These are phyloP conservation scores for Sporisorium sorghi DNA, from an alignment of 1,284 basidiomycete species.

Conservation along the genomic window DNA sequence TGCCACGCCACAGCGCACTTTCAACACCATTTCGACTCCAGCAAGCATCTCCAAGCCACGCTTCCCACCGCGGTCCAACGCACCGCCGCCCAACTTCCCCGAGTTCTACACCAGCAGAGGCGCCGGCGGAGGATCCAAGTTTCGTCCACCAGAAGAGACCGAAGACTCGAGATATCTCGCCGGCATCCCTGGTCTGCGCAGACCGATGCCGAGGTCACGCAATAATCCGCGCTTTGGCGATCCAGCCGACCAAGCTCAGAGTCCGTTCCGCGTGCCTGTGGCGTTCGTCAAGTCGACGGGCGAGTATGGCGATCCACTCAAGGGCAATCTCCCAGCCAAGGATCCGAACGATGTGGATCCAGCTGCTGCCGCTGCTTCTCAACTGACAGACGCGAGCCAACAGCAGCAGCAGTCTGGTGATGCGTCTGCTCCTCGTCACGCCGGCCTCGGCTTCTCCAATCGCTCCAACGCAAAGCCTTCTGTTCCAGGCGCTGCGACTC, in stretches of 20 bases:
- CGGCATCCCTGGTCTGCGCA: slow-evolving; percentile 48
- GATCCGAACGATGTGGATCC: slow-evolving; percentile 11
- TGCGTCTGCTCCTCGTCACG: slow-evolving; percentile 21
- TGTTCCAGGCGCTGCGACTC: not conserved
- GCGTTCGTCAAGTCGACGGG: slow-evolving; percentile 58
- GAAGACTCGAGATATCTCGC: slow-evolving; percentile 50
- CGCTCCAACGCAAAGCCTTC: slow-evolving; percentile 14
- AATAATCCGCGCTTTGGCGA: slow-evolving; percentile 34
- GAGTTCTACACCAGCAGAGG: slow-evolving; percentile 46
- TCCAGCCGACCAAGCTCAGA: slow-evolving; percentile 30
- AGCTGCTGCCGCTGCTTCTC: slow-evolving; percentile 9
- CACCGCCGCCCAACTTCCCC: slow-evolving; percentile 34
- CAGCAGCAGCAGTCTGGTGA: slow-evolving; percentile 26
- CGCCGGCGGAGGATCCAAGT: slow-evolving; percentile 18
- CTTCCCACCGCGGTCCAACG: slow-evolving; percentile 27
- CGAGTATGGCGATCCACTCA: slow-evolving; percentile 41
- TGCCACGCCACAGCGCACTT: slow-evolving; percentile 20
- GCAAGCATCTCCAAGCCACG: slow-evolving; percentile 15
- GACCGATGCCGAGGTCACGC: slow-evolving; percentile 19
- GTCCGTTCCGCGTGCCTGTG: slow-evolving; percentile 46
- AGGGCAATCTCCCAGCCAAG: slow-evolving; percentile 27
- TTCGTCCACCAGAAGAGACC: slow-evolving; percentile 49
- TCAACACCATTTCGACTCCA: slow-evolving; percentile 1
- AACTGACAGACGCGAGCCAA: slow-evolving; percentile 18
- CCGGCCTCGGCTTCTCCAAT: slow-evolving; percentile 53